Base-by-base conservation (phyloP, 306 rosid genomes). In the Mimosa pudica region DNA sequence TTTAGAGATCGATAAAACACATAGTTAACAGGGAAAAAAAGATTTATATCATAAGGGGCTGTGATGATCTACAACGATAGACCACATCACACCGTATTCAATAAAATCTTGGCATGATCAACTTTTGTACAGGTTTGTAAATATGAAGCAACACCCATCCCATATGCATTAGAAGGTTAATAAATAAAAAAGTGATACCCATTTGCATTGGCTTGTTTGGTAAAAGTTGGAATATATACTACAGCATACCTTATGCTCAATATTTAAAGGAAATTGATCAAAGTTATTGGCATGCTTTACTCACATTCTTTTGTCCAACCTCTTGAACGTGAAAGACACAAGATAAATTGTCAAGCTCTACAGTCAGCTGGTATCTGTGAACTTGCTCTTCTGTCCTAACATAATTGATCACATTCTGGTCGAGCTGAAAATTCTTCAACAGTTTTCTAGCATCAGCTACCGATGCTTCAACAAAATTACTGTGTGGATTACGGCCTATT, bases 391-490 rank as follows among this genome's bases (percentile, higher is more conserved):
- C 87, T 10, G 80, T 73, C 77, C 85, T 80, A 55, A 73, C 69
- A 83, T 76, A 77, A 71, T 60, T 63, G 77, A 92, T 74, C 67
- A 85, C 78, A 70, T 78, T 79, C 63, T 81, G 82, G 81, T 92
- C 88, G 73, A 95, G 71, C 74, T 87, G 89, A 86, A 95, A 85
- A 73, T 84, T 82, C 71, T 78, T 79, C 81, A 89, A 73, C 72
- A 91, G 74, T 55, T 13, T 87, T 84, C 90, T 84, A 51, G 98
- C 97, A 72, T 90, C 86, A 20, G 66, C 84, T 55, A 82, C 86
- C 75, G 98, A 91, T 80, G 98, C 98, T 91, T 89, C 97, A 33
- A 92, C 57, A 51, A 85, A 81, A 81, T 95, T 89, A 82, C 90
- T 90, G 41, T 8, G 45, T 71, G 88, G 91, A 86, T 85, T 88